Percentiles rank a stretch among this genome's conserved stretches.
phyloP scores from a whole-genome alignment of 495 filamentous ascomycete genomes.

The Apiosordaria backusii region DNA sequence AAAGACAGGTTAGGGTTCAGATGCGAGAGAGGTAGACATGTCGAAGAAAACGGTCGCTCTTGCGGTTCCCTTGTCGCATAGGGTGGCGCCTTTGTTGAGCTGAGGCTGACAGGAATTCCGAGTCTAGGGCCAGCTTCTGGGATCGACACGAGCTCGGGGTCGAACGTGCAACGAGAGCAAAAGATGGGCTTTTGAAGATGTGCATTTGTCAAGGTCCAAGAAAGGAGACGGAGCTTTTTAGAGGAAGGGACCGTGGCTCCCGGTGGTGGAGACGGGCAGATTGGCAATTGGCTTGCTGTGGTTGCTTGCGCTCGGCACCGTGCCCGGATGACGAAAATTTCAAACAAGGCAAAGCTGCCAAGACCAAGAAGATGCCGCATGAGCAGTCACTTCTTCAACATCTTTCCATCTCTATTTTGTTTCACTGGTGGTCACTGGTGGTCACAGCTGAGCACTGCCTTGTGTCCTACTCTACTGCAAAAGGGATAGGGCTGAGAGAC shows the following conservation, averaged over 20 bases:
- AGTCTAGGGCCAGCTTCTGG: conserved; percentile 6
- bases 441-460: neutral
- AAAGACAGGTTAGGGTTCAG: conserved; percentile 7
- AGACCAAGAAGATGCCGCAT: conserved; percentile 3
- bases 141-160: neutral
- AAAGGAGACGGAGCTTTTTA: conserved; percentile 11
- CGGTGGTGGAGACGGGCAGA: conserved; percentile 13
- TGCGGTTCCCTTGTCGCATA: conserved; percentile 5
- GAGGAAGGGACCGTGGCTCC: conserved; percentile 15
- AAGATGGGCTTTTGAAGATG: conserved; percentile 4
- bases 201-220: conserved; percentile 4
- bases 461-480: neutral
- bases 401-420: neutral
- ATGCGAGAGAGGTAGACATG: conserved; percentile 8
- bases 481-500: neutral
- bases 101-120: conserved; percentile 1
- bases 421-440: conserved; percentile 2
- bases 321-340: conserved; percentile 23
- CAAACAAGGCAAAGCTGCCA: conserved; percentile 17
- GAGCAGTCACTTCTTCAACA: neutral
- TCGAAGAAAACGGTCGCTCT: neutral
- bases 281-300: conserved; percentile 14
- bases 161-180: neutral
- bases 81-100: neutral
- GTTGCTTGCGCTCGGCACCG: conserved; percentile 10